Percentiles rank a stretch among this genome's conserved stretches.
Conservation (phyloP, 345 rosid species). For the Dipteronia dyeriana region DNA sequence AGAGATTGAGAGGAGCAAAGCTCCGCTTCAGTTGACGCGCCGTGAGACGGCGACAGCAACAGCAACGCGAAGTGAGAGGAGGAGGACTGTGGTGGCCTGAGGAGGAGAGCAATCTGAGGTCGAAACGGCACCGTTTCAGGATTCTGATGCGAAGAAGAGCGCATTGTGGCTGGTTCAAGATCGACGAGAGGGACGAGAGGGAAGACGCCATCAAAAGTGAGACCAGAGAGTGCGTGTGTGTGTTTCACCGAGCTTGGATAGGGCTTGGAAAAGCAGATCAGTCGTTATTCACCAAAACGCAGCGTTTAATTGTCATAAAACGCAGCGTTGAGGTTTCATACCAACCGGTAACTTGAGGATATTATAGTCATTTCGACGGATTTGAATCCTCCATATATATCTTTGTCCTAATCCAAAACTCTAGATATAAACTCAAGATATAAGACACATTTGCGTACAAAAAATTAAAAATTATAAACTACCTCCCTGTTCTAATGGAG, state of each 20-base stretch:
- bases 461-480: too few relatives aligned
- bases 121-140: constrained; percentile 39
- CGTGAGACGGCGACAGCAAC: constrained; percentile 22
- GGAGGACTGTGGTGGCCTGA: constrained; percentile 27
- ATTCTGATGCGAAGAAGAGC: constrained; percentile 44
- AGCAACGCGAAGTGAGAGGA: constrained; percentile 21
- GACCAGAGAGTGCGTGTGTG: neutral
- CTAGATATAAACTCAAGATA: too few relatives aligned
- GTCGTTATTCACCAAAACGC: constrained; percentile 28
- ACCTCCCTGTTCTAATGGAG: constrained; percentile 31
- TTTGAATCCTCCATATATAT: too few relatives aligned
- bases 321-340: neutral
- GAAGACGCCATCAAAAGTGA: constrained; percentile 66
- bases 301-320: constrained; percentile 22
- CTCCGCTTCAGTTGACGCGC: constrained; percentile 21
- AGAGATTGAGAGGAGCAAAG: constrained; percentile 34
- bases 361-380: neutral
- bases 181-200: constrained; percentile 57
- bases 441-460: too few relatives aligned
- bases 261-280: constrained; percentile 24
- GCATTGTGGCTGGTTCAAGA: constrained; percentile 43
- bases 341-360: neutral
- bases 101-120: constrained; percentile 40
- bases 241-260: constrained; percentile 32
- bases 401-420: too few relatives aligned